Base-by-base conservation (phyloP, 1,284 basidiomycete genomes). In the Polyporus tsugae region DNA sequence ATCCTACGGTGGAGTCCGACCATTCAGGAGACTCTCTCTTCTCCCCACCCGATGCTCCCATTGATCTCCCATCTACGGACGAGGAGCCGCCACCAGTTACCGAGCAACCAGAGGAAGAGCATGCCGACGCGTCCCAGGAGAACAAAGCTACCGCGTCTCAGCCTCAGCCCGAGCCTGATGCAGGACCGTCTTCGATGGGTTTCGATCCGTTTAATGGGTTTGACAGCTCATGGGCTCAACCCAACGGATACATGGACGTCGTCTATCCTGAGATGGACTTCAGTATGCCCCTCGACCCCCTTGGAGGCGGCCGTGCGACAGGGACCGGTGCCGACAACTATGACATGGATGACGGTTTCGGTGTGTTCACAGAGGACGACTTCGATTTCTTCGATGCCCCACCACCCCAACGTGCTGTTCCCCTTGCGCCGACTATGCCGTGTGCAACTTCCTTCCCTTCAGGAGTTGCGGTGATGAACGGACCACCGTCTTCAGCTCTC, bases 281-380 rank as follows among this genome's bases (percentile, higher is more conserved):
- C 70, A 79, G 80, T 64, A 85, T 89, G 77, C 81, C 80, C 63
- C 82, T 89, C 66, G 78, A 79, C 62, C 72, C 77, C 19, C 79
- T 82, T 25, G 75, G 72, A 5, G 79, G 79, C 17, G 67, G 77
- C 25, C 75, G 76, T 38, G 74, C 78, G 33, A 75, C 78, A 35
- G 76, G 77, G 36, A 77, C 72, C 63, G 77, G 74, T 60, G 77
- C 71, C 58, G 76, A 78, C 29, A 76, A 80, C 61, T 85, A 86
- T 78, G 87, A 87, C 62, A 86, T 89, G 65, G 89, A 91, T 55
- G 88, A 89, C 46, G 85, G 84, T 17, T 77, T 78, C 57, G 78
- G 73, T 35, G 75, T 78, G 13, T 90, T 94, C 74, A 93, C 92
- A 0, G 92, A 94, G 63, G 92, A 92, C 65, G 92, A 94, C 77